These are phyloP conservation scores for Mycena floridula DNA, from an alignment of 768 basidiomycete genomes.

Conservation along the genomic window DNA sequence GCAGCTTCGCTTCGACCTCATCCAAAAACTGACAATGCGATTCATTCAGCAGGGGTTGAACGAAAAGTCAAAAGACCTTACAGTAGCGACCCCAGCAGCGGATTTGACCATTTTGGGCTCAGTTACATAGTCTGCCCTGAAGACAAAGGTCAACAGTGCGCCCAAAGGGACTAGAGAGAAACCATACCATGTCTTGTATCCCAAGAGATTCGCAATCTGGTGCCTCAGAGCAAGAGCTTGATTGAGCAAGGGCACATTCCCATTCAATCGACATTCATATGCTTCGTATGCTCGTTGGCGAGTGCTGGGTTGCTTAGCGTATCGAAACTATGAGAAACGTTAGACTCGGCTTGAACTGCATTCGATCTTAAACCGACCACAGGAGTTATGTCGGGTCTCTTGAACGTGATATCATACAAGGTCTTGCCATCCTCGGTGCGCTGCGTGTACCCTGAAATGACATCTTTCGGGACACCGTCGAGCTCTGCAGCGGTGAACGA, in stretches of 20 bases:
- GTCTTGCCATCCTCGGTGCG: conserved; percentile 52
- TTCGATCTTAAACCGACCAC: conserved; percentile 49
- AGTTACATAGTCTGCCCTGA: conserved; percentile 72
- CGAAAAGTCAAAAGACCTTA: conserved; percentile 1
- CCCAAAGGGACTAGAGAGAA: not conserved
- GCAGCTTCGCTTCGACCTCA: conserved; percentile 68
- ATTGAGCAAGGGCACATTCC: conserved; percentile 67
- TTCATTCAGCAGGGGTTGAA: not conserved
- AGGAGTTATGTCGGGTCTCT: conserved; percentile 79
- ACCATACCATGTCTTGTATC: conserved; percentile 62
- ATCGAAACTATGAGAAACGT: conserved; percentile 57
- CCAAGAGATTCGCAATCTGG: conserved; percentile 58
- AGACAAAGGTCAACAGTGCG: not conserved
- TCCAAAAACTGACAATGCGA: conserved; percentile 54
- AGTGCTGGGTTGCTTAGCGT: conserved; percentile 62
- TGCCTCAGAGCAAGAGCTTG: conserved; percentile 68
- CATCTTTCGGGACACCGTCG: conserved; percentile 74
- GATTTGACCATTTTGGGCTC: conserved; percentile 85
- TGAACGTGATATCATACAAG: conserved; percentile 71
- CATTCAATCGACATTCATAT: conserved; percentile 58
- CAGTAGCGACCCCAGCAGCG: conserved; percentile 53
- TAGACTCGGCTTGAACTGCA: too few relatives aligned
- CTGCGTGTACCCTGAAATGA: conserved; percentile 74
- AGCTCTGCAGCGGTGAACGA: conserved; percentile 68
- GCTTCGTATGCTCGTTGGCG: conserved; percentile 61